Percentiles rank a stretch among this genome's conserved stretches.
Conservation (phyloP, 495 filamentous ascomycete species). For the Apiosordaria backusii region DNA sequence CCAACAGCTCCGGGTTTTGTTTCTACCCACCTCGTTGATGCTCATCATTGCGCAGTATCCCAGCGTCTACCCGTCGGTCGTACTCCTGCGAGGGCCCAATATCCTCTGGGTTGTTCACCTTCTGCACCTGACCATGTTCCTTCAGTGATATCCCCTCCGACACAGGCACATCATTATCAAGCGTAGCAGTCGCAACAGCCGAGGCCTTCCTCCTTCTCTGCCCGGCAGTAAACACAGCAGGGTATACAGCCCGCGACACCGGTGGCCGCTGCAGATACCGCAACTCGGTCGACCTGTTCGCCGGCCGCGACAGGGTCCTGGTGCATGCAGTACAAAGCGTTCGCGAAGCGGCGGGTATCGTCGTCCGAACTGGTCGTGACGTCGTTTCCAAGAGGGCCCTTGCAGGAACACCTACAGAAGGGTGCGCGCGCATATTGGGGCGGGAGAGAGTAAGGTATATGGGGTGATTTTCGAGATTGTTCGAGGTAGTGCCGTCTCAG, state of each 20-base stretch:
- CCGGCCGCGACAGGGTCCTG: neutral
- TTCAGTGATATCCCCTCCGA: neutral
- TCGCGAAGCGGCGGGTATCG: slow-evolving; percentile 10
- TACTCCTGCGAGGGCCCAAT: slow-evolving; percentile 83
- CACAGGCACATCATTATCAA: slow-evolving; percentile 26
- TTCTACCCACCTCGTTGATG: slow-evolving; percentile 73
- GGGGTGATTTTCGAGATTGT: neutral
- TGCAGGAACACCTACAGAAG: neutral
- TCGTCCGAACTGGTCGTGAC: slow-evolving; percentile 7
- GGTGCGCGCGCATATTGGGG: slow-evolving; percentile 10
- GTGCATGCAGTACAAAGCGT: slow-evolving; percentile 20
- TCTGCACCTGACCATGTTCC: neutral
- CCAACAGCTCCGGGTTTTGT: neutral
- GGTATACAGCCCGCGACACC: slow-evolving; percentile 16
- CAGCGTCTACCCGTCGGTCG: slow-evolving; percentile 67
- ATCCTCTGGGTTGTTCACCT: slow-evolving; percentile 27
- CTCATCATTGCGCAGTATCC: slow-evolving; percentile 75
- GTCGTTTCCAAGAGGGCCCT: neutral
- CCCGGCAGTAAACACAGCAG: slow-evolving; percentile 21
- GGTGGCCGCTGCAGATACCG: neutral
- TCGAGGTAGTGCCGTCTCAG: neutral
- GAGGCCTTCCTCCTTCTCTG: slow-evolving; percentile 32
- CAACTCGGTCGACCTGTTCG: neutral
- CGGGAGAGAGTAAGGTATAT: neutral
- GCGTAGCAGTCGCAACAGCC: slow-evolving; percentile 26